These are phyloP conservation scores for Salix viminalis DNA, from an alignment of 345 rosid species.

Conservation along the genomic window DNA sequence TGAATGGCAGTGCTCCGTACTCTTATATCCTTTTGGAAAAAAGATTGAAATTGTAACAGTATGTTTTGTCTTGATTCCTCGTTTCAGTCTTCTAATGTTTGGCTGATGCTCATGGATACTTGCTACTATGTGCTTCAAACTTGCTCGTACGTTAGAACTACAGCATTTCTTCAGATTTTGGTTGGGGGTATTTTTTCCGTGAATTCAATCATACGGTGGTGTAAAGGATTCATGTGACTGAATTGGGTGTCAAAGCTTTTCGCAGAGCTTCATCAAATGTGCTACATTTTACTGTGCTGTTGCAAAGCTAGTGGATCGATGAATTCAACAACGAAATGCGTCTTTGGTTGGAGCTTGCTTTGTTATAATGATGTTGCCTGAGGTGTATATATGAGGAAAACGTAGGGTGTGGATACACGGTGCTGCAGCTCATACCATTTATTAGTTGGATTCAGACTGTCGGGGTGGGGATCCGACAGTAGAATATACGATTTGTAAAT, in stretches of 20 bases:
- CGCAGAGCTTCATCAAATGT: background rate
- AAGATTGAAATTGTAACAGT: conserved; percentile 15
- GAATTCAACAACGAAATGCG: background rate
- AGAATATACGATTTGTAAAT: too few relatives aligned
- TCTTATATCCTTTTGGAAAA: background rate
- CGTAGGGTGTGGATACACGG: background rate
- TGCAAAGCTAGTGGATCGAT: background rate
- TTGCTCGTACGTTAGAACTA: background rate
- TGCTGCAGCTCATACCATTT: background rate
- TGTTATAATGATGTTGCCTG: background rate
- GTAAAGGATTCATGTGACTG: background rate
- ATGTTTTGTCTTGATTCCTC: background rate
- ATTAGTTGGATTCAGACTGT: background rate
- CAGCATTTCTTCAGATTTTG: background rate
- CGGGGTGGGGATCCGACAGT: too few relatives aligned
- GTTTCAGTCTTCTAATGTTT: background rate
- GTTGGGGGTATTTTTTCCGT: background rate
- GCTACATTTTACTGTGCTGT: background rate
- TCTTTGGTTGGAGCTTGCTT: background rate
- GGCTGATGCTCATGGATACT: conserved; percentile 1
- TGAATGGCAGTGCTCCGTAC: background rate
- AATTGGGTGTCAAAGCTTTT: background rate
- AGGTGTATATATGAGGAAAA: background rate
- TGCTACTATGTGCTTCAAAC: background rate
- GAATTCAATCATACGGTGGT: background rate